Percentiles rank a stretch among this genome's conserved stretches.
Evolutionary conservation across 169 alveolate species (phyloP).

Genomic region (Eimeria praecox): DNA sequence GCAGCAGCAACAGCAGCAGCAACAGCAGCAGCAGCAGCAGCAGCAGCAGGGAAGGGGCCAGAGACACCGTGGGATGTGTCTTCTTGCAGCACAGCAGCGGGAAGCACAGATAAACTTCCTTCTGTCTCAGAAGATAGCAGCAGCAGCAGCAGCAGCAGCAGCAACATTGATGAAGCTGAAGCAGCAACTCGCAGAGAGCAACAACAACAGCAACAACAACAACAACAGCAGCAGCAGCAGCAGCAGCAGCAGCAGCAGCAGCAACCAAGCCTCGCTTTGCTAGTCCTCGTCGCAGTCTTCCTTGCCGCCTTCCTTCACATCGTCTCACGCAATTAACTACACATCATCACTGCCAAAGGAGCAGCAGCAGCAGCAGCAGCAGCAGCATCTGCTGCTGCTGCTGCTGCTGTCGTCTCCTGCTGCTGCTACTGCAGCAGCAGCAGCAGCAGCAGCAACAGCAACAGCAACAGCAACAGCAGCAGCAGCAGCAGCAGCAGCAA

Average conservation of each 20-base stretch:
- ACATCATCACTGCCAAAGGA: not conserved
- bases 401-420: no score
- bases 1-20: conserved; percentile 26
- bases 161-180: conserved; percentile 7
- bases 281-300: conserved; percentile 18
- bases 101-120: conserved; percentile 10
- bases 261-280: not conserved
- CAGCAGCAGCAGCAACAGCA: conserved; percentile 6
- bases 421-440: conserved; percentile 11
- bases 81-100: conserved; percentile 13
- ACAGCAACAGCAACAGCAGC: not conserved
- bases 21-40: not conserved
- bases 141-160: conserved; percentile 17
- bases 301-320: conserved; percentile 15
- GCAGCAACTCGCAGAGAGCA: not conserved
- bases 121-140: conserved; percentile 12
- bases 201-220: no score
- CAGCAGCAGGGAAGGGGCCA: not conserved
- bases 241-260: conserved; percentile 29
- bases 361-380: not conserved
- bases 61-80: conserved; percentile 13
- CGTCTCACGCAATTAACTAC: not conserved
- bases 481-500: conserved; percentile 22
- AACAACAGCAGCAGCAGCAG: not conserved
- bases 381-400: no score